Conservation (phyloP, 2,329 filamentous ascomycete genomes). For the Escovopsis weberi region DNA sequence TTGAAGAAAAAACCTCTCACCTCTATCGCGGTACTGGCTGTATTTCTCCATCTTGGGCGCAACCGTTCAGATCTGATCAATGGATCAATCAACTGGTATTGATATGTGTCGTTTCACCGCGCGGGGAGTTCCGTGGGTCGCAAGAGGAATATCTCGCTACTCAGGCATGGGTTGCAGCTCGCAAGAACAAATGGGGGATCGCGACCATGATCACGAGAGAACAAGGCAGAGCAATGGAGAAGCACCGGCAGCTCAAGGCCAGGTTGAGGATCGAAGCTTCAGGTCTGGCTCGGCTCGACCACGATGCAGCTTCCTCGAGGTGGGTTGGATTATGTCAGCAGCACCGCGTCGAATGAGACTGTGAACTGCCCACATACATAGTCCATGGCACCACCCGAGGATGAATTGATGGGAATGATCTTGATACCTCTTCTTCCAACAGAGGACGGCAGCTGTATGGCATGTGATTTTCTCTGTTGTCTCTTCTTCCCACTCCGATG, state of each 20-base stretch:
- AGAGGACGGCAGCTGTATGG: no score
- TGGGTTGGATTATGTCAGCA: slow-evolving; percentile 6
- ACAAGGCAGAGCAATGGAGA: background rate
- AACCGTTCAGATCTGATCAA: background rate
- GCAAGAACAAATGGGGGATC: background rate
- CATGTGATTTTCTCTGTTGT: no score
- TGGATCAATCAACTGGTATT: no score
- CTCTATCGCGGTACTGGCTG: slow-evolving; percentile 82
- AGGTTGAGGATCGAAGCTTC: slow-evolving; percentile 1
- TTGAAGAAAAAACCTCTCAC: slow-evolving; percentile 28
- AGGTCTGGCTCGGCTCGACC: slow-evolving; percentile 1
- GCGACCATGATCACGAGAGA: background rate
- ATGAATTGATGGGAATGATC: no score
- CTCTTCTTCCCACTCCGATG: no score
- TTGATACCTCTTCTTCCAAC: no score
- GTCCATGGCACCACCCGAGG: no score
- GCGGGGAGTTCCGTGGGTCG: background rate
- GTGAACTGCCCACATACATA: no score
- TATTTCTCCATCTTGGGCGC: slow-evolving; percentile 69
- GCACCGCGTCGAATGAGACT: slow-evolving; percentile 1
- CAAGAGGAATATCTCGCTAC: slow-evolving; percentile 1
- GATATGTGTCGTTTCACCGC: no score
- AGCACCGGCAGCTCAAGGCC: background rate
- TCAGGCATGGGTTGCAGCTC: slow-evolving; percentile 4
- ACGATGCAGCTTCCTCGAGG: background rate